Evolutionary conservation across 495 filamentous ascomycete species (phyloP).

Genomic region (Glarea lozoyensis): DNA sequence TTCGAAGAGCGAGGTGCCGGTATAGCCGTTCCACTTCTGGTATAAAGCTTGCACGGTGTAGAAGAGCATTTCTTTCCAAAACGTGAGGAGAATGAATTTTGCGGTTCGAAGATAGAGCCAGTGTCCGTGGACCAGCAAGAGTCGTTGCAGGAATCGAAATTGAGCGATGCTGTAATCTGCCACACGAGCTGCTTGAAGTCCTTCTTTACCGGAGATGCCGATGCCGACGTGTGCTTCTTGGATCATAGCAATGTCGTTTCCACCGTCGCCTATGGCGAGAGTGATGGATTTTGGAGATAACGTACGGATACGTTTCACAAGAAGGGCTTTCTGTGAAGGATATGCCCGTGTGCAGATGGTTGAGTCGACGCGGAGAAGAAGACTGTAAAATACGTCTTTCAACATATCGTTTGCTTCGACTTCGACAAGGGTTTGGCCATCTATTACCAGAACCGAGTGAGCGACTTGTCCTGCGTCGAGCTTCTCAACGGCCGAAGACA

Average conservation of each 20-base stretch:
- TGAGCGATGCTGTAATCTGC: constrained; percentile 89
- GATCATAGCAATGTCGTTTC: constrained; percentile 96
- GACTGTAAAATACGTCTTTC: constrained; percentile 59
- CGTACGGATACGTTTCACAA: constrained; percentile 68
- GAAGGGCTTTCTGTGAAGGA: constrained; percentile 77
- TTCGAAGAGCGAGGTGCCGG: constrained; percentile 84
- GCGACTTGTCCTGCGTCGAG: constrained; percentile 40
- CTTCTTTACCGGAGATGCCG: constrained; percentile 88
- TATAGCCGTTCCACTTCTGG: constrained; percentile 79
- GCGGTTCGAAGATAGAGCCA: constrained; percentile 90
- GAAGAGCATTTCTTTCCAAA: constrained; percentile 79
- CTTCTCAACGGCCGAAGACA: constrained; percentile 45
- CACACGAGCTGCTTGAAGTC: constrained; percentile 80
- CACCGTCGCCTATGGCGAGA: constrained; percentile 86
- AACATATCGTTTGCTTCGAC: constrained; percentile 54
- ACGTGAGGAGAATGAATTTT: constrained; percentile 80
- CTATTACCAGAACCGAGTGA: constrained; percentile 80
- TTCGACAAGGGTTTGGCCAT: constrained; percentile 68
- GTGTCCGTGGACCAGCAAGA: constrained; percentile 88
- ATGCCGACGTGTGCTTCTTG: constrained; percentile 89
- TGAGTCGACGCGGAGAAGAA: constrained; percentile 69
- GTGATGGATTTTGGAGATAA: constrained; percentile 66
- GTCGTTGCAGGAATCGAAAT: constrained; percentile 80
- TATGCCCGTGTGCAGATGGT: constrained; percentile 90
- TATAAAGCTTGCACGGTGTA: constrained; percentile 82